Conservation (phyloP, 2,329 filamentous ascomycete genomes). For the Falciphora oryzae region DNA sequence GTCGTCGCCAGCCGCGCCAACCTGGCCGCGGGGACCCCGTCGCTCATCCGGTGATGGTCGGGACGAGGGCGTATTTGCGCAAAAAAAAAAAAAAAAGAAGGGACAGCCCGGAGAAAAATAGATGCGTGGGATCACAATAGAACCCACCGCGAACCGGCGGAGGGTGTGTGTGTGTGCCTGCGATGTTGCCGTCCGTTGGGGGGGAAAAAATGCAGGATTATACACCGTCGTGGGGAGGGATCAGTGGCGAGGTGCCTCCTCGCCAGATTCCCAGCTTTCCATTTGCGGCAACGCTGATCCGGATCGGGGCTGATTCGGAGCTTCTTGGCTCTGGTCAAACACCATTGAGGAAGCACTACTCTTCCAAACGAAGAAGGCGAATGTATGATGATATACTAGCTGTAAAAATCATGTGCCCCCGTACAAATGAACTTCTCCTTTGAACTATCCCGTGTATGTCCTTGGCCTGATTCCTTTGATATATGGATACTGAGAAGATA, state of each 20-base stretch:
- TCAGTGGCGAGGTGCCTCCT: no score
- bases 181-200: not conserved
- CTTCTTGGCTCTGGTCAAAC: not conserved
- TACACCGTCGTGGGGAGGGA: no score
- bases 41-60: not conserved
- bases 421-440: not conserved
- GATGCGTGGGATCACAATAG: not conserved
- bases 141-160: not conserved
- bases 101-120: constrained; percentile 10
- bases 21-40: constrained; percentile 14
- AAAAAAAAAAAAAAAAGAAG: not conserved
- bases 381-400: not conserved
- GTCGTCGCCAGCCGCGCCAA: constrained; percentile 49
- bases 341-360: not conserved
- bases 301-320: no score
- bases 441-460: not conserved
- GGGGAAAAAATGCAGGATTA: no score
- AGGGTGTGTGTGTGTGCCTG: not conserved
- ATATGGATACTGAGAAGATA: no score
- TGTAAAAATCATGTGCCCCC: not conserved
- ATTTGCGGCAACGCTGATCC: no score
- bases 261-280: not conserved
- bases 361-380: not conserved
- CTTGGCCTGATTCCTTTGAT: no score
- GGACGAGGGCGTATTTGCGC: no score